Evolutionary conservation across 1,284 basidiomycete genomes (phyloP), one percentile per base, ranked within the genome.

Genomic region (Blastosporella zonata): DNA sequence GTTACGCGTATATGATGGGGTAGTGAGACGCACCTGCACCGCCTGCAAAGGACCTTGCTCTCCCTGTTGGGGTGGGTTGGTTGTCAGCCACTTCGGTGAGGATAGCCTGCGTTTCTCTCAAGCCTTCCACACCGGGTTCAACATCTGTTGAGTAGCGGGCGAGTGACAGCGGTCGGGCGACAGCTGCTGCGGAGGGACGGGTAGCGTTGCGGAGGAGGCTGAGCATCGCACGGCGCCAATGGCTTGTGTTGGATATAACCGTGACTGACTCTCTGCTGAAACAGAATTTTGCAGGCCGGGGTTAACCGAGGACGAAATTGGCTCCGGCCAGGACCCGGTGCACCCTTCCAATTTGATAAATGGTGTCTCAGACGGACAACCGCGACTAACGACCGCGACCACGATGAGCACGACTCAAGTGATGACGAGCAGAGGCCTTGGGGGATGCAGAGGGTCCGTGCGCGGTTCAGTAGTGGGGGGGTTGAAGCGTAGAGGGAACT

Each of bases 261-360:
- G 25, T 35, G 35, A 41, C 23, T 21, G 15, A 7, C 15, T 25
- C 12, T 23, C 8, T 17, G 20, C 22, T 41, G 46, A 47, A 41
- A 47, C 39, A 17, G 35, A 37, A n/a, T 36, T 37, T 36, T 18
- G 23, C 22, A 33, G 46, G 22, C 37, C 59, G 59, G 63, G 49
- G 60, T 58, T 64, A 37, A 42, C 62, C 62, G 60, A 51, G 28
- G 39, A 34, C 27, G 21, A 56, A 54, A 60, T 55, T 59, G 56
- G 44, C 47, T 55, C 55, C 53, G 55, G 43, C 49, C 40, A 49
- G 57, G 59, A 60, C 62, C 58, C 62, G 46, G 58, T 49, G 50
- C 37, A 64, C 59, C 52, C 48, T 55, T 62, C 62, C 58, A 62
- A 43, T 27, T 42, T 52, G 50, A 44, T 6, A 35, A 46, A 38